A percentile compares a stretch with the other conserved stretches of the same genome.
Evolutionary conservation across 371 early-diverging fungal genomes (phyloP).

Genomic region (Lichtheimia hyalospora): DNA sequence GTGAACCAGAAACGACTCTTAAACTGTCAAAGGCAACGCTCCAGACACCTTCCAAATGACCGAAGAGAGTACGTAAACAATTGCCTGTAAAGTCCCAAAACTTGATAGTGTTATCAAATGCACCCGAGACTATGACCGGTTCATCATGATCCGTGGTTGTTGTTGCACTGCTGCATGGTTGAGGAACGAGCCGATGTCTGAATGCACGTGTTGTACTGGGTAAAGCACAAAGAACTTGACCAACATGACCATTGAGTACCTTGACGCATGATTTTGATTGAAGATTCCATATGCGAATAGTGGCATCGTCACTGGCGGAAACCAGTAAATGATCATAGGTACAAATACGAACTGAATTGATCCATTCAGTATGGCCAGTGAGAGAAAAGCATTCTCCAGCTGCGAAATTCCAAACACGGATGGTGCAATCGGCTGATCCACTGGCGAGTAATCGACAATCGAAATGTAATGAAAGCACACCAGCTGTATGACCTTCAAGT

Average conservation of each 20-base stretch:
- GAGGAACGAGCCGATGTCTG: slow-evolving; percentile 30
- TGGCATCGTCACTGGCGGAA: slow-evolving; percentile 81
- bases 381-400: slow-evolving; percentile 78
- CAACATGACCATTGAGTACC: slow-evolving; percentile 76
- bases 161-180: background rate
- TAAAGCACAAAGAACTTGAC: slow-evolving; percentile 71
- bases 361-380: slow-evolving; percentile 83
- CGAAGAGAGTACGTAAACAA: slow-evolving; percentile 83
- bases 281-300: slow-evolving; percentile 85
- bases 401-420: slow-evolving; percentile 90
- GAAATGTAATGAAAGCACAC: slow-evolving; percentile 89
- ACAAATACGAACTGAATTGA: slow-evolving; percentile 81
- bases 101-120: slow-evolving; percentile 89
- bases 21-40: slow-evolving; percentile 85
- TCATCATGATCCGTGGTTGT: slow-evolving; percentile 1
- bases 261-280: slow-evolving; percentile 65
- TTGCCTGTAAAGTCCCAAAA: slow-evolving; percentile 81
- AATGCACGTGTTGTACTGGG: slow-evolving; percentile 51
- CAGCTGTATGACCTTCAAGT: slow-evolving; percentile 81
- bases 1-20: slow-evolving; percentile 88
- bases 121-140: slow-evolving; percentile 78
- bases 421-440: slow-evolving; percentile 84
- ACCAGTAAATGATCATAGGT: slow-evolving; percentile 74
- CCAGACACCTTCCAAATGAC: slow-evolving; percentile 93
- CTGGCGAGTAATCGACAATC: slow-evolving; percentile 78